Base-by-base conservation (phyloP, 169 alveolate genomes). In the Plasmodium falciparum region DNA sequence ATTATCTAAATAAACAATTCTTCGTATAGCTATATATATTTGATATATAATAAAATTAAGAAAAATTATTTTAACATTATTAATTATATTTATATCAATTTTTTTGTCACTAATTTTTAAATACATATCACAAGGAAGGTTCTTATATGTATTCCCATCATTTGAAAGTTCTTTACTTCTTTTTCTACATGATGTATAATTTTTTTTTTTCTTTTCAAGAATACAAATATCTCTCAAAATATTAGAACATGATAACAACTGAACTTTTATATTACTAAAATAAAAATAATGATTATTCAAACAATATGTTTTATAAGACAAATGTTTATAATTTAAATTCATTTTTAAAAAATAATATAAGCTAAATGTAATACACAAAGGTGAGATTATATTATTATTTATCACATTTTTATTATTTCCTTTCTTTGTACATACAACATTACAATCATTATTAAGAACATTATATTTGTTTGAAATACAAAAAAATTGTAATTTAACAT, bases 1-100 rank as follows among this genome's bases (percentile, higher is more conserved):
- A 47, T 47, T 52, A 26, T 15, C n/a, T 24, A 71, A 17, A 47
- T 71, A 71, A 4, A 71, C 20, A 20, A 71, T 71, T 71, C 78
- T 45, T 9, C 78, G 17, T 17, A 67, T 2, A 13, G 89, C 65
- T n/a, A 71, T 11, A 58, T 78, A 78, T 22, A 78, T 8, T 45
- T 78, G 78, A 61, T 78, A 78, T 8, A 66, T 52, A 20, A 78
- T 43, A 17, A 26, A 66, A 66, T 58, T 78, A n/a, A 66, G 17
- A 59, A 78, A 78, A 7, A 71, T 17, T 12, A 78, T 71, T 47
- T 45, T 66, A 17, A 76, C 89, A 15, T 65, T 52, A 24, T 78
- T 78, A 2, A 69, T 13, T 43, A 78, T 50, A 13, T 78, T 47
- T 33, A 78, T 50, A 45, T 65, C 39, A 33, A 78, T 59, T n/a